Evolutionary conservation across 257 asterid genomes (phyloP), one percentile per base, ranked within the genome.

Genomic region (Oldenlandia corymbosa): DNA sequence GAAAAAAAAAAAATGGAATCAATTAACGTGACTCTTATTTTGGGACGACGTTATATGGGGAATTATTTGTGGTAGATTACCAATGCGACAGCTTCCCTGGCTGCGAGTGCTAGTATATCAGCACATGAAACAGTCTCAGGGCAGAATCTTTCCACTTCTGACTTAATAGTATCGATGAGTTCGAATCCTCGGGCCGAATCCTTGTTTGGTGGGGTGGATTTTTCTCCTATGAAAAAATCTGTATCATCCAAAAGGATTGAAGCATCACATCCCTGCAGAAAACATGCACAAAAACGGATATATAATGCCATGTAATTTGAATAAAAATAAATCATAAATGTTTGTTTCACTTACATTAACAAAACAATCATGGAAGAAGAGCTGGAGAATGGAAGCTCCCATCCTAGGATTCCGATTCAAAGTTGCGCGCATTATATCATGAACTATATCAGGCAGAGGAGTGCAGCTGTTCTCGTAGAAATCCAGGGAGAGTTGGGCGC

Each of bases 211-310:
- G 49, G 32, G 57, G 94, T 89, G 49, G 75, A 83, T 68, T 89
- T 86, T 77, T 86, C 94, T 16, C 95, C 93, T 60, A 78, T 86
- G 75, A 83, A 76, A 48, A 72, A 75, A 2, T 64, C 28, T 0
- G 87, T 83, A 71, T 89, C 95, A 59, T 89, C 93, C 24, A 89
- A 83, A 52, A 89, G 89, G 48, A 89, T 69, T 0, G 96, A 89
- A 39, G 82, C 97, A 72, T 86, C 95, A 77, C 95, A 86, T 49
- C 93, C 95, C 96, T 88, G 58, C 27, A 2, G 2, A 20, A 37
- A 27, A n/a, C 28, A 60, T 10, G 6, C 43, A 34, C 9, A n/a
- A n/a, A n/a, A n/a, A n/a, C n/a, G n/a, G n/a, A n/a, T 34, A 34
- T 34, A 3, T 9, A 34, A 3, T 34, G 43, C 10, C 28, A n/a